These are phyloP conservation scores for Fusarium piperis DNA, from an alignment of 2,329 filamentous ascomycete species.

Conservation along the genomic window DNA sequence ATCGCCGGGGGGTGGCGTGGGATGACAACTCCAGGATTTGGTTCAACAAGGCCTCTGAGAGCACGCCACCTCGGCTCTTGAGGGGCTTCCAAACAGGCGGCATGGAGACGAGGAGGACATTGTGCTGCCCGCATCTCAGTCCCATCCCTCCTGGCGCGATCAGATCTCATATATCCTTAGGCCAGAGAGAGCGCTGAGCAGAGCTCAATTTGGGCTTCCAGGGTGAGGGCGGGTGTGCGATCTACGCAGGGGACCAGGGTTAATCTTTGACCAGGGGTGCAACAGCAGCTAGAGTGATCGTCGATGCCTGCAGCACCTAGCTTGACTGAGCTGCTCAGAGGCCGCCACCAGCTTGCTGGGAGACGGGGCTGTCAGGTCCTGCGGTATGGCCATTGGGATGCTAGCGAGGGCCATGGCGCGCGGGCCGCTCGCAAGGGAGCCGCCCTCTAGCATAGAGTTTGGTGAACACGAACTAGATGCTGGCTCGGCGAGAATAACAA, in stretches of 20 bases:
- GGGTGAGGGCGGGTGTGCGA: slow-evolving; percentile 36
- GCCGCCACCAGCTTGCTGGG: slow-evolving; percentile 8
- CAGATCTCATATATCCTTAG: neutral
- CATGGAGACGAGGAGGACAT: slow-evolving; percentile 23
- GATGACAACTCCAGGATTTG: slow-evolving; percentile 34
- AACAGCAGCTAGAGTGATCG: slow-evolving; percentile 35
- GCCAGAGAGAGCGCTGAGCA: neutral
- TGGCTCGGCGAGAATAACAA: slow-evolving; percentile 8
- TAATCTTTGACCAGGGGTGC: slow-evolving; percentile 31
- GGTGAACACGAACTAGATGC: slow-evolving; percentile 16
- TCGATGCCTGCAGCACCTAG: slow-evolving; percentile 36
- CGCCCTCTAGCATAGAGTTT: slow-evolving; percentile 32
- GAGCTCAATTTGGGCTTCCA: slow-evolving; percentile 7
- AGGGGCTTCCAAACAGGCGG: slow-evolving; percentile 29
- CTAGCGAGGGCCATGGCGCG: slow-evolving; percentile 32
- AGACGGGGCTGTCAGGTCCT: slow-evolving; percentile 28
- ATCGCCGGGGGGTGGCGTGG: slow-evolving; percentile 27
- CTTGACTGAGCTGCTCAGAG: slow-evolving; percentile 14
- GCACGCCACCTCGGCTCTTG: slow-evolving; percentile 44
- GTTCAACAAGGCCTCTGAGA: slow-evolving; percentile 39
- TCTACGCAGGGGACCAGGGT: slow-evolving; percentile 42
- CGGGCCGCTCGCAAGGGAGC: slow-evolving; percentile 34
- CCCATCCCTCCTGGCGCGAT: slow-evolving; percentile 8
- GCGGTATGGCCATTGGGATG: slow-evolving; percentile 28
- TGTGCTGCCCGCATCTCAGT: slow-evolving; percentile 35